Evolutionary conservation across 2,329 filamentous ascomycete species (phyloP).

Genomic region (Harringtonia lauricola): DNA sequence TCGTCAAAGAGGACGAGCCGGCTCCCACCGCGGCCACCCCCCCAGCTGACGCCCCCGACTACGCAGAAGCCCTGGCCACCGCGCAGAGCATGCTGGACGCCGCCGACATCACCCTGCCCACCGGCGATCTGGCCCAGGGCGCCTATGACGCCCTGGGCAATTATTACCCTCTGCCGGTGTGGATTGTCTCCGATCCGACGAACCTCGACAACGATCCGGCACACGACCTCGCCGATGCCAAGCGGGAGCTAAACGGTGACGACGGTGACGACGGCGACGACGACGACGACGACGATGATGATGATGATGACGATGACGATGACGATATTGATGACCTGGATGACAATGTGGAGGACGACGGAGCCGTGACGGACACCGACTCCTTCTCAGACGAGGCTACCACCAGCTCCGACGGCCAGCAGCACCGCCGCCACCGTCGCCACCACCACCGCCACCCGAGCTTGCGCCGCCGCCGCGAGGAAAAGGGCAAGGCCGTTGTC

Average conservation of each 20-base stretch:
- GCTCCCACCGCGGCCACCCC: not conserved
- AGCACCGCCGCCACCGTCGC: not conserved
- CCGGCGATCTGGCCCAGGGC: conserved; percentile 59
- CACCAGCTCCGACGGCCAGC: not conserved
- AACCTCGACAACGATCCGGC: conserved; percentile 31
- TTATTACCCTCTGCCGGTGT: conserved; percentile 57
- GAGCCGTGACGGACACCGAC: not conserved
- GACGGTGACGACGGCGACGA: conserved; percentile 13
- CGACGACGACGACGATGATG: conserved; percentile 4
- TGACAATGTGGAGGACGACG: conserved; percentile 4
- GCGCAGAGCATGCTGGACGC: conserved; percentile 76
- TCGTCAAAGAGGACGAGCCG: no score
- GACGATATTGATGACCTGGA: conserved; percentile 7
- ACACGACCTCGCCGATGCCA: conserved; percentile 14
- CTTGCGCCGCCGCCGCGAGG: conserved; percentile 25
- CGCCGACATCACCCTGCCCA: conserved; percentile 63
- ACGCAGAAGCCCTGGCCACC: conserved; percentile 40
- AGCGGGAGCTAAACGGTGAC: conserved; percentile 16
- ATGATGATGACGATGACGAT: conserved; percentile 7
- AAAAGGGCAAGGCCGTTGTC: conserved; percentile 40
- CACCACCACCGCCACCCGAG: conserved; percentile 9
- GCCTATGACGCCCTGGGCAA: conserved; percentile 62
- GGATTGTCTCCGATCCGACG: conserved; percentile 56
- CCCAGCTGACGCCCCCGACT: conserved; percentile 19
- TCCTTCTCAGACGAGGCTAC: not conserved